Evolutionary conservation across 306 rosid genomes (phyloP), one percentile per base, ranked within the genome.

Genomic region (Prunus mira): DNA sequence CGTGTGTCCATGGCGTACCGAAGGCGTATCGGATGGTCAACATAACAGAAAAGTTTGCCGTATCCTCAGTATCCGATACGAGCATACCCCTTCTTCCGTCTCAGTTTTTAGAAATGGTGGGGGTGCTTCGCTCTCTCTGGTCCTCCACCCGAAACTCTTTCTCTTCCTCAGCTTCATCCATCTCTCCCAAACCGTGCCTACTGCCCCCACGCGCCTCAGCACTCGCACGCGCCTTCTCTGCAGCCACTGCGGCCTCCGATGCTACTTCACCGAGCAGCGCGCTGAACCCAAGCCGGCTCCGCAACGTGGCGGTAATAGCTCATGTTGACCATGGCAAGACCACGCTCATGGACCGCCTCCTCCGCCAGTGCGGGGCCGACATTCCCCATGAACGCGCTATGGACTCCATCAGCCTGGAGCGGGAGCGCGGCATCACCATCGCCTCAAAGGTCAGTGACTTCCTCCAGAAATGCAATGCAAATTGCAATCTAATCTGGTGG

Each of bases 311-410:
- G 0, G 97, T 95, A 19, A 95, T 95, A 18, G 97, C 97, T 2
- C 99, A 95, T 79, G 99, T 95, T 30, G 99, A 95, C 86, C 99
- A 95, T 66, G 97, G 97, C 46, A 95, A 95, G 90, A 95, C 99
- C 62, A 95, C 99, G 9, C 99, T 95, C 78, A 95, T 92, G 99
- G 97, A 95, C 80, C 97, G 99, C 24, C 91, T 95, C 45, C 97
- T 95, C 75, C 92, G 97, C 72, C 99, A 95, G 97, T 95, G 99
- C 74, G 97, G 99, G 64, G 97, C 97, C 20, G 93, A 90, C 72
- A 90, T 95, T 54, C 99, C 97, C 14, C 99, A 95, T 78, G 99
- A 95, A 78, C 97, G 97, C 58, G 97, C 96, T 75, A 95, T 92
- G 97, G 97, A 95, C 73, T 88, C 96, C 73, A 90, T 73, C 81